phyloP scores from a whole-genome alignment of 805 yeast species.

The Barnettozyma pratensis region DNA sequence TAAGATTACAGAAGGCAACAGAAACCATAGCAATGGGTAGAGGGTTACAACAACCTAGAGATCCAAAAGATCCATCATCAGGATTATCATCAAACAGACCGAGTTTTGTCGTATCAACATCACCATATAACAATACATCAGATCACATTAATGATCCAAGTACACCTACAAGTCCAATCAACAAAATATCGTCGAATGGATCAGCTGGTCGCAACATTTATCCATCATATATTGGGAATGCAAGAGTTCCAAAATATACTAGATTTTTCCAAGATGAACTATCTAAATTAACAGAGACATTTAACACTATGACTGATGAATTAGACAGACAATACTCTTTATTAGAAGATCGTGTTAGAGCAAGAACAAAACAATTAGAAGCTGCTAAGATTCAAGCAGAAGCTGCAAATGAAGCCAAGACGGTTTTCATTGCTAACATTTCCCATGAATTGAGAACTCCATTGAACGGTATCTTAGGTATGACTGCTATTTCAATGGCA shows the following conservation, averaged over 20 bases:
- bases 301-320: constrained; percentile 87
- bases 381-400: constrained; percentile 87
- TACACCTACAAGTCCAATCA: background rate
- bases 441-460: constrained; percentile 96
- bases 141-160: background rate
- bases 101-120: constrained; percentile 4
- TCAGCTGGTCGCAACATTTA: constrained; percentile 4
- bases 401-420: constrained; percentile 93
- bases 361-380: constrained; percentile 83
- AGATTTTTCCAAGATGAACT: constrained; percentile 74
- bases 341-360: constrained; percentile 81
- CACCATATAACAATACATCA: constrained; percentile 2
- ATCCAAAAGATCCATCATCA: constrained; percentile 9
- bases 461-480: constrained; percentile 90
- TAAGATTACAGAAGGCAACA: constrained; percentile 74
- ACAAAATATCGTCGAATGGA: background rate
- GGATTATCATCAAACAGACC: constrained; percentile 11
- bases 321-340: constrained; percentile 77
- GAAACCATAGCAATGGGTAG: constrained; percentile 45
- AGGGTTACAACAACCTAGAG: constrained; percentile 27
- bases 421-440: constrained; percentile 87
- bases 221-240: constrained; percentile 31
- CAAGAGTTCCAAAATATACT: constrained; percentile 41
- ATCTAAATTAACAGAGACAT: constrained; percentile 81
- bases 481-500: constrained; percentile 91